Percentiles rank a stretch among this genome's conserved stretches.
Evolutionary conservation across 148 eudicot species (phyloP).

Genomic region (Vaccinium darrowii): DNA sequence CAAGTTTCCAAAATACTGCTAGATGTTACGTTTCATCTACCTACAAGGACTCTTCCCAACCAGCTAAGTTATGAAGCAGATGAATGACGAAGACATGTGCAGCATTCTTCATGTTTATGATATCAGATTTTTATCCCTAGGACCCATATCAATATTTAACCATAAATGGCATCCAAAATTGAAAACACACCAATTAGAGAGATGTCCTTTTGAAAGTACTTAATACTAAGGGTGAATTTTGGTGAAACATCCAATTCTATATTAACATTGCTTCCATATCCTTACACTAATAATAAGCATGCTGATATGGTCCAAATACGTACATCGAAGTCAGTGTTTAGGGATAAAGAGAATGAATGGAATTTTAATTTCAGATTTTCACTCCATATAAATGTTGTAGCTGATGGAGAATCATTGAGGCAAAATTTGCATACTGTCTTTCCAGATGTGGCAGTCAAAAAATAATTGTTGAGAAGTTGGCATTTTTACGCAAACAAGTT

Average conservation of each 20-base stretch:
- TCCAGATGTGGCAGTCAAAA: not conserved
- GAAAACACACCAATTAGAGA: not conserved
- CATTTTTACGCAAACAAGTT: not conserved
- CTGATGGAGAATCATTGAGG: not conserved
- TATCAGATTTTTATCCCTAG: not conserved
- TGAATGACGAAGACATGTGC: not conserved
- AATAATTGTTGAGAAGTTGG: not conserved
- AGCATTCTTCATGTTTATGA: slow-evolving; percentile 7
- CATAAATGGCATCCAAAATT: not conserved
- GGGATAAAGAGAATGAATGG: not conserved
- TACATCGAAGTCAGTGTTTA: not conserved
- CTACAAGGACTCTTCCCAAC: not conserved
- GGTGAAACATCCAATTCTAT: not conserved
- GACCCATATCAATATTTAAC: not conserved
- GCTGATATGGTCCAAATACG: not conserved
- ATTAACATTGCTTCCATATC: not conserved
- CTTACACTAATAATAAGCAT: not conserved
- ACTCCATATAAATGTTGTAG: too few relatives aligned
- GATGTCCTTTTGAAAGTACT: not conserved
- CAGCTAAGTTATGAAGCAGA: not conserved
- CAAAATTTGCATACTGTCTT: not conserved
- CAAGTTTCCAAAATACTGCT: not conserved
- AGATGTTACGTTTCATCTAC: not conserved
- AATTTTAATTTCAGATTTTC: too few relatives aligned
- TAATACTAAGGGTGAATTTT: not conserved